Conservation (phyloP, 106 monocot species). For the Vanilla planifolia region DNA sequence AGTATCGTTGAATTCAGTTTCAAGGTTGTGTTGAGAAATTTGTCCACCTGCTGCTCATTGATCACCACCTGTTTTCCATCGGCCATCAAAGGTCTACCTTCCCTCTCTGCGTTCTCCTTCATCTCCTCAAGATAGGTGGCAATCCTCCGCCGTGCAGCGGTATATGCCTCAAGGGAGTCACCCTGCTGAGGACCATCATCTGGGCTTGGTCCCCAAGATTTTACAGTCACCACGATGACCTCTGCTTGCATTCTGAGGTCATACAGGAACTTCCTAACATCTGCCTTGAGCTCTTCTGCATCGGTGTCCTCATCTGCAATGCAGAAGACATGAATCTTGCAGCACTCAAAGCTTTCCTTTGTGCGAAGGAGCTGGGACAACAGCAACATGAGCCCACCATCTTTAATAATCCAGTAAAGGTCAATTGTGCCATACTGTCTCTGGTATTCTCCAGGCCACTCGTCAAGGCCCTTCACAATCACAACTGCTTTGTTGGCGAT, state of each 20-base stretch:
- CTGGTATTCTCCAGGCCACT: conserved; percentile 98
- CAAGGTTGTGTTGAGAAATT: conserved; percentile 88
- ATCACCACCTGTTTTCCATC: conserved; percentile 67
- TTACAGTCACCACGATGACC: conserved; percentile 83
- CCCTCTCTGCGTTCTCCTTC: conserved; percentile 42
- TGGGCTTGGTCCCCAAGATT: conserved; percentile 66
- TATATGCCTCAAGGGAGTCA: conserved; percentile 68
- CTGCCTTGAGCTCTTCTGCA: conserved; percentile 83
- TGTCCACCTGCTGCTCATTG: conserved; percentile 85
- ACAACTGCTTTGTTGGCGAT: conserved; percentile 97
- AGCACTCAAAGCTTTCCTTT: conserved; percentile 88
- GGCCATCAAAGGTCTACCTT: conserved; percentile 67
- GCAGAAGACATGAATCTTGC: conserved; percentile 98
- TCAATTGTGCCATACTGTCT: conserved; percentile 93
- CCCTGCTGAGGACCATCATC: conserved; percentile 56
- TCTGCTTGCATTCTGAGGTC: conserved; percentile 97
- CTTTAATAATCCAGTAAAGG: conserved; percentile 95
- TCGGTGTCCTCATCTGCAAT: conserved; percentile 94
- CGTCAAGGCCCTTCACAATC: conserved; percentile 93
- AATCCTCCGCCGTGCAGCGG: conserved; percentile 57
- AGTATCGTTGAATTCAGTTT: conserved; percentile 89
- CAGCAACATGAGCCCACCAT: conserved; percentile 94
- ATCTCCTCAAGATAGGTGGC: conserved; percentile 62
- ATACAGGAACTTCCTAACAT: conserved; percentile 94
- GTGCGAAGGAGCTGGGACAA: conserved; percentile 91